A percentile compares a stretch with the other conserved stretches of the same genome.
Conservation (phyloP, 2,329 filamentous ascomycete genomes). For the Fusarium buxicola region DNA sequence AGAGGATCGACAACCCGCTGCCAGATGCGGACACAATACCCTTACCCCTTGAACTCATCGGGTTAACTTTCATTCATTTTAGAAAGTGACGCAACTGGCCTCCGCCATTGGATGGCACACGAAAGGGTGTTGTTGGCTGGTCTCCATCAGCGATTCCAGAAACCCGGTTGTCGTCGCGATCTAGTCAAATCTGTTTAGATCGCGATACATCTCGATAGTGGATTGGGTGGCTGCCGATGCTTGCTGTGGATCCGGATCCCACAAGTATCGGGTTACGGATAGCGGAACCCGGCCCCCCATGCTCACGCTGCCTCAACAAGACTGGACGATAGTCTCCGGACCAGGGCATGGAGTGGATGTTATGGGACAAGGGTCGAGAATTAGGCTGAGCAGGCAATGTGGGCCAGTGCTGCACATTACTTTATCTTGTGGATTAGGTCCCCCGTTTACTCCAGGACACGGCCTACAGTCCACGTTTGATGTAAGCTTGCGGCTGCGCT, state of each 20-base stretch:
- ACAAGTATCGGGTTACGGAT: conserved; percentile 35
- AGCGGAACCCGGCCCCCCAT: conserved; percentile 13
- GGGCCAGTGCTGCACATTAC: conserved; percentile 8
- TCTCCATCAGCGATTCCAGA: conserved; percentile 24
- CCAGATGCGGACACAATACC: conserved; percentile 1
- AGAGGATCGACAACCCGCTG: neutral
- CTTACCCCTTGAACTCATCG: neutral
- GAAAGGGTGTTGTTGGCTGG: conserved; percentile 10
- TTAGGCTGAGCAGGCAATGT: conserved; percentile 7
- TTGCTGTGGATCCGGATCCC: conserved; percentile 26
- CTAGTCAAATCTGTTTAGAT: conserved; percentile 34
- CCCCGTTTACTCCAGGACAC: conserved; percentile 18
- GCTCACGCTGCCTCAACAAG: conserved; percentile 9
- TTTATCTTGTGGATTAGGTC: conserved; percentile 6
- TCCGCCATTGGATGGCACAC: neutral
- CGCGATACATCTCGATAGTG: conserved; percentile 44
- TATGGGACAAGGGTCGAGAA: conserved; percentile 22
- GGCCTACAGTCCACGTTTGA: conserved; percentile 1
- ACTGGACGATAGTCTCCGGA: conserved; percentile 19
- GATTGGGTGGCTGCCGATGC: conserved; percentile 35
- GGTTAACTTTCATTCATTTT: conserved; percentile 7
- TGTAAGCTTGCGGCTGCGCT: conserved; percentile 1
- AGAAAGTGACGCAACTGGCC: conserved; percentile 3
- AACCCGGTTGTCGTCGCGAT: conserved; percentile 32
- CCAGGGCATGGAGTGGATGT: conserved; percentile 10